These are phyloP conservation scores for Neoconidiobolus thromboides DNA, from an alignment of 371 early-diverging fungal genomes.

Conservation along the genomic window DNA sequence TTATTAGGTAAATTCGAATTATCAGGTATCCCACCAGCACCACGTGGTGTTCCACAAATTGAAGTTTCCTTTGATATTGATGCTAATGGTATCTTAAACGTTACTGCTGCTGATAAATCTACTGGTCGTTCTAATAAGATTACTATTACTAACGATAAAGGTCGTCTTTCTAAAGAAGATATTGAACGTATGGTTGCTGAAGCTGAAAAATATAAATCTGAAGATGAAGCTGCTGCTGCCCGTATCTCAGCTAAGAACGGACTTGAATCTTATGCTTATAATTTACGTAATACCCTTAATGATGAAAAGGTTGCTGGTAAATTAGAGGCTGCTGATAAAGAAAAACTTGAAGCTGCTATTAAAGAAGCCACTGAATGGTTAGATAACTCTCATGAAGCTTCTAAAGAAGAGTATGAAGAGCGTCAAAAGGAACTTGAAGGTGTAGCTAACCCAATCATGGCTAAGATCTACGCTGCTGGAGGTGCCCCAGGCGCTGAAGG, in stretches of 20 bases:
- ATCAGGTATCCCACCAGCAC: slow-evolving; percentile 86
- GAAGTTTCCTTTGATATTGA: slow-evolving; percentile 97
- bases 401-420: slow-evolving; percentile 86
- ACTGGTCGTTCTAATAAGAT: slow-evolving; percentile 88
- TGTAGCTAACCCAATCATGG: slow-evolving; percentile 91
- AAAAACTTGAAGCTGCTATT: slow-evolving; percentile 56
- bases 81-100: slow-evolving; percentile 95
- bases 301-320: slow-evolving; percentile 75
- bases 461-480: slow-evolving; percentile 64
- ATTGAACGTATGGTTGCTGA: slow-evolving; percentile 93
- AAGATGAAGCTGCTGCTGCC: slow-evolving; percentile 72
- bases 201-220: slow-evolving; percentile 91
- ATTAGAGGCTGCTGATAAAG: slow-evolving; percentile 68
- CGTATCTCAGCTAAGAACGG: slow-evolving; percentile 62
- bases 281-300: slow-evolving; percentile 55
- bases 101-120: slow-evolving; percentile 87
- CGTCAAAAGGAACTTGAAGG: slow-evolving; percentile 88
- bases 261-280: slow-evolving; percentile 69
- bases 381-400: slow-evolving; percentile 72
- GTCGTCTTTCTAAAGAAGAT: slow-evolving; percentile 92
- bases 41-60: slow-evolving; percentile 95
- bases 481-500: slow-evolving; percentile 36
- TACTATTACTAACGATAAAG: slow-evolving; percentile 96
- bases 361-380: slow-evolving; percentile 77
- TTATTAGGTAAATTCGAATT: slow-evolving; percentile 92